phyloP scores from a whole-genome alignment of 2,329 filamentous ascomycete species.

The Pseudogymnoascus sp. region DNA sequence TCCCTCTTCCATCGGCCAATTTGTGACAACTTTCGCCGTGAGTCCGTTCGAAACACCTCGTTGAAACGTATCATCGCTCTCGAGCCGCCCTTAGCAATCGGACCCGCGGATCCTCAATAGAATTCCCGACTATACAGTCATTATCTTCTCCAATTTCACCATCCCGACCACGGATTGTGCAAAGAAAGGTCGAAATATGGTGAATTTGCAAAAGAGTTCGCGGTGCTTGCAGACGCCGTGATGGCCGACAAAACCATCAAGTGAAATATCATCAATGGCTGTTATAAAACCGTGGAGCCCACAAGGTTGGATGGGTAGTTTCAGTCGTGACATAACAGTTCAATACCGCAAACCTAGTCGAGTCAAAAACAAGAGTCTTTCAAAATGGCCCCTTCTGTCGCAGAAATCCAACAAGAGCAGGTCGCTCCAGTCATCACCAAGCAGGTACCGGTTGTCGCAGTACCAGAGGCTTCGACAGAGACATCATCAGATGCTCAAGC shows the following conservation, averaged over 20 bases:
- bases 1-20: not conserved
- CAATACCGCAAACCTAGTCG: not conserved
- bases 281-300: not conserved
- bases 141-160: not conserved
- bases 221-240: not conserved
- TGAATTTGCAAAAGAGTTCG: not conserved
- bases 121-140: not conserved
- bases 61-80: not conserved
- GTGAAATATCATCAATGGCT: not conserved
- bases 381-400: conserved; percentile 6
- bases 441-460: not conserved
- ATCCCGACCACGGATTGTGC: not conserved
- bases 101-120: not conserved
- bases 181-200: not conserved
- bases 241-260: not conserved
- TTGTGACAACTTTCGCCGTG: not conserved
- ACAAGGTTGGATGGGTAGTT: not conserved
- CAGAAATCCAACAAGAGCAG: conserved; percentile 7
- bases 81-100: not conserved
- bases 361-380: not conserved
- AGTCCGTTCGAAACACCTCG: not conserved
- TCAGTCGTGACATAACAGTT: conserved; percentile 6
- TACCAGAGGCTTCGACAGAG: not conserved
- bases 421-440: not conserved
- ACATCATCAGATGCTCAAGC: not conserved